Percentiles rank a stretch among this genome's conserved stretches.
phyloP scores from a whole-genome alignment of 768 basidiomycete genomes.

The Ramaria rubella region DNA sequence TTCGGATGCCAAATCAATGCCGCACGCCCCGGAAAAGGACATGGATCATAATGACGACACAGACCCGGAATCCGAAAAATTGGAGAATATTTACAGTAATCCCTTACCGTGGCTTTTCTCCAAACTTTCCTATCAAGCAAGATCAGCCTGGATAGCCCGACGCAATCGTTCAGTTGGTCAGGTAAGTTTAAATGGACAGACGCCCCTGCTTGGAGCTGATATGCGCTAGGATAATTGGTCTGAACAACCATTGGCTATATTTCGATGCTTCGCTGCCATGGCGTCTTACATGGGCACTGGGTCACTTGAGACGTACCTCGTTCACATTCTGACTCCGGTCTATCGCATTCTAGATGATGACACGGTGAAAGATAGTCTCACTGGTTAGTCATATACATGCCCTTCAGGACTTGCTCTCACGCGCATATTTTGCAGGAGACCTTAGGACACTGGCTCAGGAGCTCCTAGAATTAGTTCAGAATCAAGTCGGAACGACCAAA shows the following conservation, averaged over 20 bases:
- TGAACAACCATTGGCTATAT: slow-evolving; percentile 67
- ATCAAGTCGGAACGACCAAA: slow-evolving; percentile 79
- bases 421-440: slow-evolving; percentile 48
- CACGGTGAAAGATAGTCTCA: slow-evolving; percentile 66
- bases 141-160: slow-evolving; percentile 66
- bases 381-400: slow-evolving; percentile 48
- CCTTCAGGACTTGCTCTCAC: not conserved
- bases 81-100: slow-evolving; percentile 25
- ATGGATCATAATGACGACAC: slow-evolving; percentile 22
- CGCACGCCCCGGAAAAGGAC: slow-evolving; percentile 14
- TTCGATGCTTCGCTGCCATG: slow-evolving; percentile 96
- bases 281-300: slow-evolving; percentile 56
- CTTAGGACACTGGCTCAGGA: slow-evolving; percentile 76
- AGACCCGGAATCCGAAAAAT: slow-evolving; percentile 23
- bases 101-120: slow-evolving; percentile 92
- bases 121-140: slow-evolving; percentile 81
- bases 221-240: slow-evolving; percentile 67
- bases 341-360: slow-evolving; percentile 87
- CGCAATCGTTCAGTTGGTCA: slow-evolving; percentile 43
- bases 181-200: slow-evolving; percentile 28
- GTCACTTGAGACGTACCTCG: slow-evolving; percentile 60
- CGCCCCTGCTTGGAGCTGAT: not conserved
- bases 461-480: slow-evolving; percentile 80
- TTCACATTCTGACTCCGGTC: slow-evolving; percentile 80
- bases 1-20: slow-evolving; percentile 5